Conservation (phyloP, 1,139 yeast genomes). For the Hyphopichia khmerensis region DNA sequence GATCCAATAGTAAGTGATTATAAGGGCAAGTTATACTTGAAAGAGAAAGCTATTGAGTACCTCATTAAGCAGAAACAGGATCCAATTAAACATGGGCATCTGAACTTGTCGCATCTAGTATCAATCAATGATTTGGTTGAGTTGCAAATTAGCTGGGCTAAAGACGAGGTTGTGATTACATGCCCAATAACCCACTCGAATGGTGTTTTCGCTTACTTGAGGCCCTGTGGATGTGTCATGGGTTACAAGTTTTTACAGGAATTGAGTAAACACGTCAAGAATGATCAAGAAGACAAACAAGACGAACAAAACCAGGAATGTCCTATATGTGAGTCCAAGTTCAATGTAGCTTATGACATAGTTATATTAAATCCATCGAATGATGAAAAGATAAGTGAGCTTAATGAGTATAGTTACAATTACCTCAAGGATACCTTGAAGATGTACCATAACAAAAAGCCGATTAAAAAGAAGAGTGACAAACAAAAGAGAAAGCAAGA, state of each 20-base stretch:
- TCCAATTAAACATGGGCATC: constrained; percentile 11
- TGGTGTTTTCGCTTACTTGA: constrained; percentile 26
- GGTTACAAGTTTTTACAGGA: constrained; percentile 23
- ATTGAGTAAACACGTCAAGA: constrained; percentile 10
- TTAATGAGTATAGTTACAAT: constrained; percentile 37
- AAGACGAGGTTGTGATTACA: constrained; percentile 28
- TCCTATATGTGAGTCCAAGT: constrained; percentile 31
- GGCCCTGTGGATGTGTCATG: constrained; percentile 45
- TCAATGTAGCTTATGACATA: constrained; percentile 26
- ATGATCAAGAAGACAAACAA: constrained; percentile 7
- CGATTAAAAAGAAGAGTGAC: constrained; percentile 16
- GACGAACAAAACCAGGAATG: no score
- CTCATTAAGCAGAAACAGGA: constrained; percentile 34
- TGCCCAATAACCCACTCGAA: constrained; percentile 50
- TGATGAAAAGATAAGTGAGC: constrained; percentile 20
- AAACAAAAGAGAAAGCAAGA: constrained; percentile 18
- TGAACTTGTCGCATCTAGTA: constrained; percentile 41
- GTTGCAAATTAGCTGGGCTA: constrained; percentile 24
- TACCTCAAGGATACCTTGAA: constrained; percentile 23
- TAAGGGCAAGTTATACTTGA: constrained; percentile 66
- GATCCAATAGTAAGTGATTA: constrained; percentile 66
- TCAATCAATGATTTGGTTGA: constrained; percentile 30
- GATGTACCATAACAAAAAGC: constrained; percentile 50
- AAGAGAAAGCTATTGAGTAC: constrained; percentile 63
- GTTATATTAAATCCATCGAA: constrained; percentile 29